phyloP scores from a whole-genome alignment of 202 grass and related monocot species.

The Panicum hallii region DNA sequence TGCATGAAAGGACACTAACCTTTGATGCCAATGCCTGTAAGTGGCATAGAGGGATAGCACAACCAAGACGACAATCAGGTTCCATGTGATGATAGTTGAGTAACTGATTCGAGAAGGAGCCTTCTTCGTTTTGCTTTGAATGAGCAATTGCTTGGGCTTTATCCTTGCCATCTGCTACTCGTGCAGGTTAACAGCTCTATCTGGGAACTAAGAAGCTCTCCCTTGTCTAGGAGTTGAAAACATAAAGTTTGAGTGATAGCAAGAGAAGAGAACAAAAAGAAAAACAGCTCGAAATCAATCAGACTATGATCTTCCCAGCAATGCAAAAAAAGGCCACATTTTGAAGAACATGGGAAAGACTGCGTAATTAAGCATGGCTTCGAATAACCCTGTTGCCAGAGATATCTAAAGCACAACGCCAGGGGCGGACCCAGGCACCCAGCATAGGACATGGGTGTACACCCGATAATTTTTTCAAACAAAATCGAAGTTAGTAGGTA shows the following conservation, averaged over 20 bases:
- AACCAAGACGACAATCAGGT: constrained; percentile 73
- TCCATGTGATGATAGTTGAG: constrained; percentile 74
- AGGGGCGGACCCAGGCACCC: neutral
- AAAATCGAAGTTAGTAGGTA: neutral
- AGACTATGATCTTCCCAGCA: neutral
- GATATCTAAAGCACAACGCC: neutral
- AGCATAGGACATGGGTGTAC: neutral
- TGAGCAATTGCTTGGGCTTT: constrained; percentile 89
- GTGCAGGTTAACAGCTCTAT: neutral
- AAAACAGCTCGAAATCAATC: constrained; percentile 6
- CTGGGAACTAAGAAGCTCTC: constrained; percentile 4
- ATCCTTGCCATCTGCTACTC: constrained; percentile 78
- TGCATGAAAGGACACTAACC: constrained; percentile 47
- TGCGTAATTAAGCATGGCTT: neutral
- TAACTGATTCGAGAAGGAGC: constrained; percentile 73
- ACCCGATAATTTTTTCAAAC: neutral
- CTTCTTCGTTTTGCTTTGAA: constrained; percentile 96
- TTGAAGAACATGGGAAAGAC: neutral
- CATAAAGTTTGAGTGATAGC: constrained; percentile 7
- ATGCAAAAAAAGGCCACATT: neutral
- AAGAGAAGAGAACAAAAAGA: neutral
- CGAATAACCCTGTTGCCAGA: neutral
- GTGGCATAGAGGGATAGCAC: constrained; percentile 85
- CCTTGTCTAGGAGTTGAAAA: constrained; percentile 21
- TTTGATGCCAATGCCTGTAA: constrained; percentile 74